Percentiles rank a stretch among this genome's conserved stretches.
phyloP scores from a whole-genome alignment of 306 rosid species.

The Lablab purpureus region DNA sequence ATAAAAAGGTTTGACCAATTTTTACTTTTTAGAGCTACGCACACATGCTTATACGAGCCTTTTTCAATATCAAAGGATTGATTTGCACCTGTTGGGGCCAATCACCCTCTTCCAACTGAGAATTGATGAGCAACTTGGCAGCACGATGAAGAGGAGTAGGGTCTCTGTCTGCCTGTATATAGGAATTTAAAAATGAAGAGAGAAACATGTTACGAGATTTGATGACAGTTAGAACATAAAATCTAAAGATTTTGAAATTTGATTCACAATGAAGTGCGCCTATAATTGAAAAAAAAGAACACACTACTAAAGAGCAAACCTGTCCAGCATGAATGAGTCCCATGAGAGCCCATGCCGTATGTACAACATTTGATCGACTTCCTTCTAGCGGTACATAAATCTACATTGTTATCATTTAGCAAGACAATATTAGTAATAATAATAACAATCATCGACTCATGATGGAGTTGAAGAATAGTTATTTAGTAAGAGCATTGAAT shows the following conservation, averaged over 20 bases:
- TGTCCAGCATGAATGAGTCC: slow-evolving; percentile 67
- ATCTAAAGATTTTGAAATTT: not conserved
- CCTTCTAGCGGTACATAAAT: slow-evolving; percentile 61
- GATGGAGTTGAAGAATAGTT: not conserved
- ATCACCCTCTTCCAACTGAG: slow-evolving; percentile 69
- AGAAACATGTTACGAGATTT: not conserved
- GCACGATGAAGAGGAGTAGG: slow-evolving; percentile 67
- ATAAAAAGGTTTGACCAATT: not conserved
- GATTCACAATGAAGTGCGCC: not conserved
- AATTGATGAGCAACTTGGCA: slow-evolving; percentile 63
- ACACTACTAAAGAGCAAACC: slow-evolving; percentile 38
- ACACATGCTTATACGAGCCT: not conserved
- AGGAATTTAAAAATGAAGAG: not conserved
- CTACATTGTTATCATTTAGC: slow-evolving; percentile 42
- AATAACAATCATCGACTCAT: not conserved
- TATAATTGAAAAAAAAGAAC: not conserved
- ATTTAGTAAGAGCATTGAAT: not conserved
- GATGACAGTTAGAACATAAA: not conserved
- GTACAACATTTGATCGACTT: slow-evolving; percentile 66
- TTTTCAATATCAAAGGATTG: not conserved
- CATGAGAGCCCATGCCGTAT: slow-evolving; percentile 80
- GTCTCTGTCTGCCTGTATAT: slow-evolving; percentile 62
- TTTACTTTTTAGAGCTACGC: not conserved
- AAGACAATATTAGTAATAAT: not conserved
- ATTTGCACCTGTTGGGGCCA: slow-evolving; percentile 70